Evolutionary conservation across 495 filamentous ascomycete species (phyloP), one percentile per base, ranked within the genome.

Genomic region (Echria macrotheca): DNA sequence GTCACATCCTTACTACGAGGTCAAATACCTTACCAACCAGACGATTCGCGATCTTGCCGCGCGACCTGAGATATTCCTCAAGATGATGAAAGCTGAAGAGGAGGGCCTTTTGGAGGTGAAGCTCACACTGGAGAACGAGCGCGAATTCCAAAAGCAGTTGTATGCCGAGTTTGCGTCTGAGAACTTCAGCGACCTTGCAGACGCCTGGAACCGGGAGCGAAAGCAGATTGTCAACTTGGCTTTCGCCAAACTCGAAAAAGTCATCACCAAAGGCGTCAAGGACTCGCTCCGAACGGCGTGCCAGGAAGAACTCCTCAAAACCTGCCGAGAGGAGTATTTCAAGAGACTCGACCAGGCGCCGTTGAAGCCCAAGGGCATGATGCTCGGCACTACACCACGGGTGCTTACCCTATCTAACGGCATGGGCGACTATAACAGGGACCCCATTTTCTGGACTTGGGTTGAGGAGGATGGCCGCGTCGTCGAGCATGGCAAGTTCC

Each of bases 51-150:
- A 93, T 50, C 81, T 97, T 52, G 86, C 88, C 5, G 78, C 76
- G 17, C 82, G 83, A 14, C 93, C 93, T 8, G 91, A 95, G 55
- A 76, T 94, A 38, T 97, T 87, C 59, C 69, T 98, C 12, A 85
- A 87, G 63, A 98, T 98, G 93, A 81, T 97, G 60, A 93, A 89
- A 62, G 93, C 93, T 3, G 93, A 98, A 67, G 83, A 89, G 56
- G 93, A 97, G 60, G 89, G 90, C 3, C 68, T 97, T 2, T 76
- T 97, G 17, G 88, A 96, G 39, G 84, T 98, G 17, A 78, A 77
- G 45, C 75, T 96, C 21, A 75, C 79, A 12, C 74, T 96, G 44
- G 81, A 89, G 54, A 80, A 86, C 46, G 81, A 86, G 52, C 75
- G 82, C 6, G 72, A 82, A 25, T 88, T 95, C 71, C 81, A 79